Evolutionary conservation across 306 rosid genomes (phyloP).

Genomic region (Pyrus bretschneideri): DNA sequence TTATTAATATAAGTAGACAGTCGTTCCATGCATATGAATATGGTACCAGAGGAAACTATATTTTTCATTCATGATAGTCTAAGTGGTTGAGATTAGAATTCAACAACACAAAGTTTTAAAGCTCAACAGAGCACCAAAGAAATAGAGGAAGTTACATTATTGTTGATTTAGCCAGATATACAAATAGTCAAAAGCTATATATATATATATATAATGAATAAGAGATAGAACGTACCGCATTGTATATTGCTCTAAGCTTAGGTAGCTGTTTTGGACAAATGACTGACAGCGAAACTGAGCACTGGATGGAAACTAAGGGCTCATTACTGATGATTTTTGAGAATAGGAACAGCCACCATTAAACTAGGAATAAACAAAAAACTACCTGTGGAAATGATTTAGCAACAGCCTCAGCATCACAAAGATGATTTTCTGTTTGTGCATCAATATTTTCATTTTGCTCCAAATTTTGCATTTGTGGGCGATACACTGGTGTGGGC

Average conservation of each 20-base stretch:
- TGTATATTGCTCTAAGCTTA: conserved; percentile 63
- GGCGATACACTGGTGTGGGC: conserved; percentile 83
- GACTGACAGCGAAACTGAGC: conserved; percentile 77
- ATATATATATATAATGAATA: not conserved
- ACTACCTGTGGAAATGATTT: conserved; percentile 77
- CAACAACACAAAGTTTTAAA: not conserved
- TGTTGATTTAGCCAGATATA: not conserved
- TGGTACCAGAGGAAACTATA: not conserved
- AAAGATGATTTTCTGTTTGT: conserved; percentile 56
- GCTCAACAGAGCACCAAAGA: not conserved
- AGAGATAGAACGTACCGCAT: conserved; percentile 46
- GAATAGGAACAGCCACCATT: not conserved
- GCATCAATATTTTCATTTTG: conserved; percentile 65
- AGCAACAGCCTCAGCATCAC: conserved; percentile 89
- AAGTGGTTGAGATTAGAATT: conserved; percentile 6
- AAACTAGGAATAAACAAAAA: conserved; percentile 5
- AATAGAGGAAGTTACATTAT: not conserved
- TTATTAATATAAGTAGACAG: not conserved
- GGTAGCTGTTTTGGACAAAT: conserved; percentile 93
- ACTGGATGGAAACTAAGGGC: conserved; percentile 45
- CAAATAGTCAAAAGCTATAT: not conserved
- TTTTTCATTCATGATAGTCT: not conserved
- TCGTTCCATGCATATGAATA: not conserved
- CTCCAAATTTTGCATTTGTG: conserved; percentile 66
- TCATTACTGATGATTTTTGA: conserved; percentile 1